These are phyloP conservation scores for Ilyonectria destructans DNA, from an alignment of 2,329 filamentous ascomycete species.

Conservation along the genomic window DNA sequence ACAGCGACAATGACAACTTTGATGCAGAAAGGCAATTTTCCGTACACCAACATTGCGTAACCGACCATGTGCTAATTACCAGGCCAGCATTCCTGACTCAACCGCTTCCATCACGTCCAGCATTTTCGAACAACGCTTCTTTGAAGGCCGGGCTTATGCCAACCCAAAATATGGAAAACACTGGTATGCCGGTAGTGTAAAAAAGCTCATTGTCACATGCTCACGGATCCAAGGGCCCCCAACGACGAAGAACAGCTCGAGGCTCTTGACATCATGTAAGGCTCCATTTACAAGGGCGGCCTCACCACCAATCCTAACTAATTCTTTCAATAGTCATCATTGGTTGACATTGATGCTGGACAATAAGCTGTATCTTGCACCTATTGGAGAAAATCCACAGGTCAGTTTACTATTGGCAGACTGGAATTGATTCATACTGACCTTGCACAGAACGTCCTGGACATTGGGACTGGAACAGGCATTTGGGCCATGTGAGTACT, in stretches of 20 bases:
- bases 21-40: background rate
- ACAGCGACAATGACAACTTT: background rate
- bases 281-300: too few relatives aligned
- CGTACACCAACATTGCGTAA: background rate
- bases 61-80: background rate
- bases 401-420: background rate
- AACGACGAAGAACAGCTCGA: slow-evolving; percentile 46
- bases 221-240: slow-evolving; percentile 29
- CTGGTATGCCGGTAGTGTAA: slow-evolving; percentile 21
- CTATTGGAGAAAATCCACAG: slow-evolving; percentile 39
- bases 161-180: slow-evolving; percentile 48
- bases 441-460: slow-evolving; percentile 27
- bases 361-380: slow-evolving; percentile 41
- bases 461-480: slow-evolving; percentile 43
- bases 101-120: slow-evolving; percentile 45
- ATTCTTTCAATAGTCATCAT: slow-evolving; percentile 31
- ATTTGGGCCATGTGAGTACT: slow-evolving; percentile 45
- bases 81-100: background rate
- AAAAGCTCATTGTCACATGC: too few relatives aligned
- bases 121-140: slow-evolving; percentile 43
- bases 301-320: background rate
- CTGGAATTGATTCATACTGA: background rate
- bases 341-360: slow-evolving; percentile 45
- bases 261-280: slow-evolving; percentile 46
- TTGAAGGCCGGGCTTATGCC: slow-evolving; percentile 42